Percentiles rank a stretch among this genome's conserved stretches.
phyloP scores from a whole-genome alignment of 2,329 filamentous ascomycete species.

The Mycocentrospora acerina region DNA sequence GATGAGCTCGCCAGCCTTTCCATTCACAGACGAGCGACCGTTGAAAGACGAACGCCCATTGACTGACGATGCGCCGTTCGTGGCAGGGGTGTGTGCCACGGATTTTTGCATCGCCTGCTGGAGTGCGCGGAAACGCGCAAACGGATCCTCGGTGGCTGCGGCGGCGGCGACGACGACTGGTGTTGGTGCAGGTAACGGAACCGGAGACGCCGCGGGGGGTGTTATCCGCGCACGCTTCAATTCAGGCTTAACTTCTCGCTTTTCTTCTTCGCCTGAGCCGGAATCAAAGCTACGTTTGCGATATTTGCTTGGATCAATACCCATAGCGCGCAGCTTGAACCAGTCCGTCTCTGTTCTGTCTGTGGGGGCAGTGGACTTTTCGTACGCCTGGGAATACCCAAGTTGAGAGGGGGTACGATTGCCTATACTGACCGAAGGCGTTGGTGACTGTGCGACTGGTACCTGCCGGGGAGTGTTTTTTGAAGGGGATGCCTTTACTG shows the following conservation, averaged over 20 bases:
- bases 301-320: conserved; percentile 43
- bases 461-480: not conserved
- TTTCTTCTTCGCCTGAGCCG: conserved; percentile 24
- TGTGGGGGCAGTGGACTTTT: conserved; percentile 27
- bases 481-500: not conserved
- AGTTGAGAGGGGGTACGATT: conserved; percentile 1
- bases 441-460: conserved; percentile 1
- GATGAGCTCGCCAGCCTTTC: conserved; percentile 17
- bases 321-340: conserved; percentile 53
- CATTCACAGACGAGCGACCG: conserved; percentile 9
- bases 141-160: conserved; percentile 17
- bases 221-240: conserved; percentile 25
- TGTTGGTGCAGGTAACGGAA: conserved; percentile 11
- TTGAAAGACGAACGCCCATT: conserved; percentile 14
- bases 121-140: conserved; percentile 25
- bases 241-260: conserved; percentile 10
- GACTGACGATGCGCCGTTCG: conserved; percentile 6
- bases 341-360: conserved; percentile 53
- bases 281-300: conserved; percentile 36
- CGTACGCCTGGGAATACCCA: conserved; percentile 28
- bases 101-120: conserved; percentile 16
- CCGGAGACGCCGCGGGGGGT: conserved; percentile 7
- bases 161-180: conserved; percentile 1
- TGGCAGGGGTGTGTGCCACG: conserved; percentile 7
- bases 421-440: conserved; percentile 4